phyloP scores from a whole-genome alignment of 495 filamentous ascomycete genomes.

The Thermothielavioides terrestris region DNA sequence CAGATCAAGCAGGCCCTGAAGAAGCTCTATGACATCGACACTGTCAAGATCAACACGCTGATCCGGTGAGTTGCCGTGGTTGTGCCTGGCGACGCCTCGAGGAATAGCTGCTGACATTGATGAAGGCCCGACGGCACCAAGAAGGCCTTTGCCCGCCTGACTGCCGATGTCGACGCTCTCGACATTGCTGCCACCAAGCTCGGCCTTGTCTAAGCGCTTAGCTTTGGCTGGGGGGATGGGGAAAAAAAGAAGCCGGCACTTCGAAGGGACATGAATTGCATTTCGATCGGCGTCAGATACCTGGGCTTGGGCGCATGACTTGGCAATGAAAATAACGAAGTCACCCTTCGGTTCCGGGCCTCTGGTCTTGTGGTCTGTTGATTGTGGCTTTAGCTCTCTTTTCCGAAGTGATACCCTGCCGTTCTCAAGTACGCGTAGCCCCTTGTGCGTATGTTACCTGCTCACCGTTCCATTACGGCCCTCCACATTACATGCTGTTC shows the following conservation, averaged over 20 bases:
- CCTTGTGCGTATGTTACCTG: no score
- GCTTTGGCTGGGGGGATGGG: slow-evolving; percentile 9
- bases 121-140: slow-evolving; percentile 86
- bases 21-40: slow-evolving; percentile 98
- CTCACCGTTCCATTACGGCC: no score
- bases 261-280: slow-evolving; percentile 26
- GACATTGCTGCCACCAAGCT: slow-evolving; percentile 99
- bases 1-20: slow-evolving; percentile 98
- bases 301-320: slow-evolving; percentile 23
- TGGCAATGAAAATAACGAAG: slow-evolving; percentile 29
- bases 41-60: slow-evolving; percentile 97
- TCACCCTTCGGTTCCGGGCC: slow-evolving; percentile 19
- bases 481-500: no score
- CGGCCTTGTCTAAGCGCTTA: slow-evolving; percentile 71
- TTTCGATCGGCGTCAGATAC: slow-evolving; percentile 32
- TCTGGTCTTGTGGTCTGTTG: background rate
- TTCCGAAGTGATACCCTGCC: no score
- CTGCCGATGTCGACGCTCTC: slow-evolving; percentile 92
- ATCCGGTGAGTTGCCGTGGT: slow-evolving; percentile 74
- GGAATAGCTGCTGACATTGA: background rate
- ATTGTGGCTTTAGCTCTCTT: no score
- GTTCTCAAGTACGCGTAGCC: no score
- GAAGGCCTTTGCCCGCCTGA: slow-evolving; percentile 96
- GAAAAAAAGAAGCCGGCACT: slow-evolving; percentile 15
- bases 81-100: background rate